A percentile compares a stretch with the other conserved stretches of the same genome.
phyloP scores from a whole-genome alignment of 148 eudicot genomes.

The Rhododendron williamsianum region DNA sequence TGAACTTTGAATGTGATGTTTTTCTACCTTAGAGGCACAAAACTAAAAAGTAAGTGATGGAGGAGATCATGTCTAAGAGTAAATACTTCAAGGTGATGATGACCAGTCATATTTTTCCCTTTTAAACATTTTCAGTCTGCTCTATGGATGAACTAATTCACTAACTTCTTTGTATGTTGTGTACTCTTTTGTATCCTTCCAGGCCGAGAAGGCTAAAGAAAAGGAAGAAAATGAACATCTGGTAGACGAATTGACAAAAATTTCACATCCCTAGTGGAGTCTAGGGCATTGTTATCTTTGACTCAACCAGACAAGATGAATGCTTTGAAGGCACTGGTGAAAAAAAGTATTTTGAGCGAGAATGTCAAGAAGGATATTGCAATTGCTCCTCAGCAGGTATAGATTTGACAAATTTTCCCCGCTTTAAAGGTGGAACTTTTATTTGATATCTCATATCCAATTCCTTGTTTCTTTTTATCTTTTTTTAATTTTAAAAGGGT shows the following conservation, averaged over 20 bases:
- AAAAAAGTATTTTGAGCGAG: constrained; percentile 40
- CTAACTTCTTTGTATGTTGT: not conserved
- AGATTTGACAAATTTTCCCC: not conserved
- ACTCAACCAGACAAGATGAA: constrained; percentile 68
- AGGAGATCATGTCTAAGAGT: constrained; percentile 79
- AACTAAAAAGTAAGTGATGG: constrained; percentile 85
- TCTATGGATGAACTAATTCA: not conserved
- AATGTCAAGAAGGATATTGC: constrained; percentile 31
- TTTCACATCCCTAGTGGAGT: constrained; percentile 66
- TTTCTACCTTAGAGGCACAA: constrained; percentile 56
- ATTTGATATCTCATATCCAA: not conserved
- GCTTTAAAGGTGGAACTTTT: not conserved
- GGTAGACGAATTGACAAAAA: constrained; percentile 65
- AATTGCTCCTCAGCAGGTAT: constrained; percentile 38
- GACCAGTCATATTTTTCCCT: not conserved
- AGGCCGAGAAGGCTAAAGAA: constrained; percentile 83
- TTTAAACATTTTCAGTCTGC: not conserved
- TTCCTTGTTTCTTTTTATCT: not conserved
- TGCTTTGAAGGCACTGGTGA: constrained; percentile 69
- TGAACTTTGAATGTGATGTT: not conserved
- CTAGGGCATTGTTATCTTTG: constrained; percentile 56
- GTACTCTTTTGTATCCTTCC: constrained; percentile 4
- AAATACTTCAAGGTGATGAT: constrained; percentile 71
- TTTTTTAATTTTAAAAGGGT: not conserved
- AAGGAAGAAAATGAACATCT: constrained; percentile 81